These are phyloP conservation scores for Fusarium acutatum DNA, from an alignment of 2,329 filamentous ascomycete species.

Conservation along the genomic window DNA sequence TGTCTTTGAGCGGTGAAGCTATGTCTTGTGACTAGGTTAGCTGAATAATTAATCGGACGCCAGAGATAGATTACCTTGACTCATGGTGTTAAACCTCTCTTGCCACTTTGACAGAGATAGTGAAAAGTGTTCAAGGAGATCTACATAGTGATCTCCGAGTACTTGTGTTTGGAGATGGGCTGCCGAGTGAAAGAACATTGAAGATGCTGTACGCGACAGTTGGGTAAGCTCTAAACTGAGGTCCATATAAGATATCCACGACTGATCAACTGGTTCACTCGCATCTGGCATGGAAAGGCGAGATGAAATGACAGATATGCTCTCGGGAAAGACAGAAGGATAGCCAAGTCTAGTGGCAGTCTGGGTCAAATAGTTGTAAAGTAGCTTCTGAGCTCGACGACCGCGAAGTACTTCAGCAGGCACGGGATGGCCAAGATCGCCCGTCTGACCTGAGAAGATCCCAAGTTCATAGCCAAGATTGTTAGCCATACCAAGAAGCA, in stretches of 20 bases:
- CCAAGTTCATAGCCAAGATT: conserved; percentile 35
- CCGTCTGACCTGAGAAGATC: conserved; percentile 6
- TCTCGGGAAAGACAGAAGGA: conserved; percentile 10
- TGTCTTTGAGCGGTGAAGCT: conserved; percentile 2
- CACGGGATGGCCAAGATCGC: background rate
- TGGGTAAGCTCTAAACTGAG: conserved; percentile 28
- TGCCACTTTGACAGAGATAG: conserved; percentile 24
- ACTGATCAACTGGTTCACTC: background rate
- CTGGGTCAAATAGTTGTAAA: conserved; percentile 35
- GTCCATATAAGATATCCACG: conserved; percentile 26
- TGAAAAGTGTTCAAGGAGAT: conserved; percentile 29
- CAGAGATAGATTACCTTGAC: background rate
- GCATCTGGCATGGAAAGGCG: background rate
- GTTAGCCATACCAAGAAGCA: conserved; percentile 36
- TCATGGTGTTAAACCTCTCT: conserved; percentile 1
- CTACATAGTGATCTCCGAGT: conserved; percentile 23
- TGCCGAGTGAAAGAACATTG: conserved; percentile 36
- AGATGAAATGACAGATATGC: conserved; percentile 7
- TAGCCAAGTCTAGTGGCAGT: conserved; percentile 10
- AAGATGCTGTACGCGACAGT: conserved; percentile 24
- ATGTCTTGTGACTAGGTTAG: background rate
- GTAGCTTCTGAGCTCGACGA: conserved; percentile 21
- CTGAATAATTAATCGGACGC: fast-evolving
- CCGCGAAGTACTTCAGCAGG: background rate
- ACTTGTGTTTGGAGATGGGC: conserved; percentile 27